Base-by-base conservation (phyloP, 169 alveolate species). In the Cryptosporidium viatorum region DNA sequence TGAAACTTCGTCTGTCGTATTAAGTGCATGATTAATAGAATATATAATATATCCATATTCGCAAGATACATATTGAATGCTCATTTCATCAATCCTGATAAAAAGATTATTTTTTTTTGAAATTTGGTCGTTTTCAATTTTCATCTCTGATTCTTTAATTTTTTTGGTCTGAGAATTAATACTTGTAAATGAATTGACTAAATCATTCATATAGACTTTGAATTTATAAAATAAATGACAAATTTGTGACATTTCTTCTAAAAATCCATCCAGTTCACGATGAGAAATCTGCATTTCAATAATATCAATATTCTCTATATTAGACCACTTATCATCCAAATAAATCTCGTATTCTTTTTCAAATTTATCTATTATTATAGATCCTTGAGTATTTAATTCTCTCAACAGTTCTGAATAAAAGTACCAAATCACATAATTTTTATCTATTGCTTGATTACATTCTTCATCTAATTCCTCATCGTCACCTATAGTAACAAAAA, bases 11-110 rank as follows among this genome's bases (percentile, higher is more conserved):
- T 80, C 89, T 16, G 89, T 80, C 3, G 18, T 7, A 41, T 80
- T 80, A 21, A 80, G 74, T 1, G 89, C 89, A 26, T 80, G 89
- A 35, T 62, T 48, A 37, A 80, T 80, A 43, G 89, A 80, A 41
- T 62, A 80, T 39, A 62, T 7, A 26, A 80, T 26, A 39, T 80
- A 80, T 18, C 80, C 89, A 60, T 80, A 80, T 62, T 80, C 89
- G 16, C 89, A 80, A 7, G 89, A 65, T 31, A 80, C 89, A 65
- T 80, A 80, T 62, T 43, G 31, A 80, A 65, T 60, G 62, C 75
- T 80, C 75, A 80, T 26, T 43, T 60, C 68, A 26, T 80, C 69
- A 41, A 80, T 80, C 39, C 84, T 70, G 4, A 18, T 10, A 70
- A 70, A 70, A 23, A 70, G 45, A 14, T 65, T 37, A 65, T 33